Base-by-base conservation (phyloP, 768 basidiomycete species). In the Lentinula detonsa region DNA sequence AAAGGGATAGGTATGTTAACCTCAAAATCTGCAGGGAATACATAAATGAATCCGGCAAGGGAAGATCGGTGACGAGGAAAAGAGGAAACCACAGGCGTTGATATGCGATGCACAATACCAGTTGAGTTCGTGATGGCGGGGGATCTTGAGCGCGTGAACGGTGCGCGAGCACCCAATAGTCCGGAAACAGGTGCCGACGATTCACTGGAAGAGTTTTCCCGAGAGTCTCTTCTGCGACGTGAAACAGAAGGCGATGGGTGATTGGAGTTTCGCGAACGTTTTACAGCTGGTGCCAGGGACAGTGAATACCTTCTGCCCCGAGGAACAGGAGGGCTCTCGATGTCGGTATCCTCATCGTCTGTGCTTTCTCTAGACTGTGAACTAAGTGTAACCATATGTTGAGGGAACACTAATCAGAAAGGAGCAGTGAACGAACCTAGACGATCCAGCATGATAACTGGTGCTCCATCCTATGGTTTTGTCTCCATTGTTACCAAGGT, bases 401-500 rank as follows among this genome's bases (percentile, higher is more conserved):
- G 51, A 15, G 48, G 8, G 7, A 31, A 31, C 54, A 55, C 51
- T 21, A 42, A 34, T 43, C 34, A 2, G 57, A 18, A 62, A 39
- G 23, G n/a, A 15, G 23, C 4, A 35, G 15, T 13, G n/a, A 43
- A 67, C 82, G 63, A 67, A 88, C 90, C 88, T 85, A 9, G 90
- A 92, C 37, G 90, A 90, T 49, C 91, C 91, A 33, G 87, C 91
- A 61, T 91, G 88, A 73, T 93, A 93, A 65, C 91, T 93, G 11
- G 91, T 92, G 68, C 90, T 93, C 86, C 91, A 85, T 65, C 86
- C 91, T 65, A 85, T 68, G 62, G 72, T 72, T 61, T 70, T 53
- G 61, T 67, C 57, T 51, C 59, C 65, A 21, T 31, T 34, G 34
- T 65, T 64, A 61, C 64, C 63, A 64, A 56, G 63, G 40, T 57